Conservation (phyloP, 352 stramenopile genomes). For the Globisporangium solare region DNA sequence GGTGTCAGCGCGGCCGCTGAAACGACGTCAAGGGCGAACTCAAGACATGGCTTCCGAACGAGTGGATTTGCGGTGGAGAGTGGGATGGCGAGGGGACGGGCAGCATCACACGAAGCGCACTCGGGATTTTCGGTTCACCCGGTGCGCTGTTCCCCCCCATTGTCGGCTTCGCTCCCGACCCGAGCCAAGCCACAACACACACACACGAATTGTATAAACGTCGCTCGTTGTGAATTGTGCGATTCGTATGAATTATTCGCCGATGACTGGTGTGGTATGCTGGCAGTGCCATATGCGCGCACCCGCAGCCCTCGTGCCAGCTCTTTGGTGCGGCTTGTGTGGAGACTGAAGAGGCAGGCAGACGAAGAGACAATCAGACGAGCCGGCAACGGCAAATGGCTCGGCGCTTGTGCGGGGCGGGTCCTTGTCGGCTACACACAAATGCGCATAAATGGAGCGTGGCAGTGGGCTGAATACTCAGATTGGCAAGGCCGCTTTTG, state of each 20-base stretch:
- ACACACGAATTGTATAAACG: background rate
- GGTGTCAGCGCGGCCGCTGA: background rate
- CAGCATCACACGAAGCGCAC: background rate
- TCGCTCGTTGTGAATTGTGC: background rate
- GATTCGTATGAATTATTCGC: background rate
- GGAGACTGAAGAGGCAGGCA: no score
- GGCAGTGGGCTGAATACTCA: conserved; percentile 1
- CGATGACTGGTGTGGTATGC: background rate
- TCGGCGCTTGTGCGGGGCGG: background rate
- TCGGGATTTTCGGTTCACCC: background rate
- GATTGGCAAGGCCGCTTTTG: background rate
- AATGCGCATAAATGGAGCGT: background rate
- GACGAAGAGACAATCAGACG: background rate
- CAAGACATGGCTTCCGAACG: background rate
- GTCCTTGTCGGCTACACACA: conserved; percentile 2
- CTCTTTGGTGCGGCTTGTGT: background rate
- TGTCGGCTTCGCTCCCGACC: background rate
- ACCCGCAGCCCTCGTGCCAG: background rate
- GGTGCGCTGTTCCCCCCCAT: background rate
- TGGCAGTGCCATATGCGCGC: no score
- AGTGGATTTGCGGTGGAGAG: background rate
- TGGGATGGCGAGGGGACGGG: background rate
- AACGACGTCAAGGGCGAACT: background rate
- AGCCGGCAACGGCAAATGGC: background rate
- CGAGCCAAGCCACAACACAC: no score